Evolutionary conservation across 768 basidiomycete genomes (phyloP), one percentile per base, ranked within the genome.

Genomic region (Megacollybia marginata): DNA sequence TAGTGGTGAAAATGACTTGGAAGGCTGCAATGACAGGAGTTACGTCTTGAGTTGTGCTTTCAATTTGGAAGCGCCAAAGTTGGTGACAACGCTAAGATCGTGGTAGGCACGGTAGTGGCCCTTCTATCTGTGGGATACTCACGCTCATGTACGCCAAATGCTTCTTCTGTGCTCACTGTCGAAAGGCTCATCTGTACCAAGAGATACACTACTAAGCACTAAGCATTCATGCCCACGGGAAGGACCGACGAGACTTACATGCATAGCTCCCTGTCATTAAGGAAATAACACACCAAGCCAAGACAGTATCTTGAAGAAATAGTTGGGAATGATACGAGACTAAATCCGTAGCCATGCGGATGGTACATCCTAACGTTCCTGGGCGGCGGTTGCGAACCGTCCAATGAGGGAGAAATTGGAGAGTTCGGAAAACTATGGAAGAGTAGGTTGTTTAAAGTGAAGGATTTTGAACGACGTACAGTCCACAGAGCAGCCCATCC

Each of bases 321-420:
- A 99, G 66, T 99, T 97, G 95, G 92, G 71, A 79, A 88, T 6
- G 90, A 87, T 35, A 94, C 77, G n/a, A 79, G 67, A 48, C 81
- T 72, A 69, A 97, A 99, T 6, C 93, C 94, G 55, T 92, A 95
- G 20, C 96, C 95, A 16, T 73, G 68, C 0, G 96, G 57, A 96
- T 85, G 16, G 77, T 84, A 45, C 95, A 85, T 49, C 74, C 78
- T 51, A 79, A 83, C 6, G 84, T 78, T 13, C 89, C 70, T 0
- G 95, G 92, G 18, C 96, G 88, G 42, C 98, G 80, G 35, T 76
- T 72, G 44, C 92, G 85, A 16, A 97, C 76, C 12, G 79, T 90
- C 51, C 92, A 59, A 62, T 99, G 96, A 5, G 86, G 83, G 23
- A 28, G 23, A 28, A 28, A 28, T 28, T 28, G 23, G 89, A 92